Evolutionary conservation across 1,284 basidiomycete genomes (phyloP).

Genomic region (Ceraceosorus guamensis): DNA sequence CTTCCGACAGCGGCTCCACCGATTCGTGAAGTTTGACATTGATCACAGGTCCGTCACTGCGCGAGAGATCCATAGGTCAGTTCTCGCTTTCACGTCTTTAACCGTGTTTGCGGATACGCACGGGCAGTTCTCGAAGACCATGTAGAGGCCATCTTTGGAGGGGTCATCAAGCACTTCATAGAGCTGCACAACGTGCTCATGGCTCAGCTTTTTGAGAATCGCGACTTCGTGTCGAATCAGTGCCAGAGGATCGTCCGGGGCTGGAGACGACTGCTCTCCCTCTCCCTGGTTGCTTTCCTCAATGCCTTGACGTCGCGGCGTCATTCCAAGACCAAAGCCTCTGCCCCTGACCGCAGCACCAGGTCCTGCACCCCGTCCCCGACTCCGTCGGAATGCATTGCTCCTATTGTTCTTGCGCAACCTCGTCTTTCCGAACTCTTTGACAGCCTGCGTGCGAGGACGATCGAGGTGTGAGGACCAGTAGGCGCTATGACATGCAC

Average conservation of each 20-base stretch:
- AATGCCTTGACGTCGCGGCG: background rate
- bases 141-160: slow-evolving; percentile 53
- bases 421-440: slow-evolving; percentile 46
- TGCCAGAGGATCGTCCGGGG: slow-evolving; percentile 30
- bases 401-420: slow-evolving; percentile 24
- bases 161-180: slow-evolving; percentile 57
- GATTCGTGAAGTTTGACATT: slow-evolving; percentile 46
- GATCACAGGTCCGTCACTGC: slow-evolving; percentile 54
- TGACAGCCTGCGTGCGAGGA: slow-evolving; percentile 25
- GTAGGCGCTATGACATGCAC: background rate
- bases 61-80: background rate
- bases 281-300: background rate
- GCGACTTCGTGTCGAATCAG: slow-evolving; percentile 43
- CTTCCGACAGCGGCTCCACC: slow-evolving; percentile 38
- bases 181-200: slow-evolving; percentile 52
- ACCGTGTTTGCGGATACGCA: slow-evolving; percentile 1
- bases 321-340: background rate
- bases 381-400: background rate
- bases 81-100: background rate
- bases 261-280: background rate
- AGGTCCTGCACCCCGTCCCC: slow-evolving; percentile 1
- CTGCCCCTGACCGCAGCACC: slow-evolving; percentile 3
- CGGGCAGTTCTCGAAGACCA: slow-evolving; percentile 48
- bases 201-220: slow-evolving; percentile 41
- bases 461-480: slow-evolving; percentile 10